These are phyloP conservation scores for Thalassiosira sp. DNA, from an alignment of 352 stramenopile genomes.

Conservation along the genomic window DNA sequence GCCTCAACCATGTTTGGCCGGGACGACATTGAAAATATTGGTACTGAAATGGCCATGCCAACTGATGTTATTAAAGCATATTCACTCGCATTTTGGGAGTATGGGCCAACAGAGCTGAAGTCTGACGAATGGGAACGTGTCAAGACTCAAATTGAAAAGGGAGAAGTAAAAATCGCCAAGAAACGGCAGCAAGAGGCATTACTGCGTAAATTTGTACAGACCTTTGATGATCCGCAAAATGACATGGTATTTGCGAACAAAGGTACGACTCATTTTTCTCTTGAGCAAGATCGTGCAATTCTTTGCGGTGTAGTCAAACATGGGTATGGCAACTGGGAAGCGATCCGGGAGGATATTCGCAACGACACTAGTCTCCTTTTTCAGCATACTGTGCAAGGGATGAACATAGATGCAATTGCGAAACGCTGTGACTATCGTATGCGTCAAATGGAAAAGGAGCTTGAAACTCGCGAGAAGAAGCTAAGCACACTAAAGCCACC, in stretches of 20 bases:
- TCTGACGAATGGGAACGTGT: conserved; percentile 84
- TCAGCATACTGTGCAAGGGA: conserved; percentile 80
- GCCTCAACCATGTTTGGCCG: conserved; percentile 90
- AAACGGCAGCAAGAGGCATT: conserved; percentile 67
- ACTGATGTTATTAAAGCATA: conserved; percentile 82
- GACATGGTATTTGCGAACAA: conserved; percentile 84
- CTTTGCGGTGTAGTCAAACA: conserved; percentile 76
- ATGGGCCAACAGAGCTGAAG: conserved; percentile 70
- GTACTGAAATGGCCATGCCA: conserved; percentile 83
- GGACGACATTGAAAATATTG: conserved; percentile 90
- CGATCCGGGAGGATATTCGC: conserved; percentile 68
- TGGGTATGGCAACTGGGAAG: conserved; percentile 83
- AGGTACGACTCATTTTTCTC: conserved; percentile 75
- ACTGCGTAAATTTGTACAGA: conserved; percentile 78
- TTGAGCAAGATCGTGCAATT: conserved; percentile 81
- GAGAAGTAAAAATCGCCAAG: conserved; percentile 79
- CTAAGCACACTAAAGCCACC: conserved; percentile 62
- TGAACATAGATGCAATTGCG: conserved; percentile 77
- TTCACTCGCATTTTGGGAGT: conserved; percentile 86
- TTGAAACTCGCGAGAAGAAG: conserved; percentile 77
- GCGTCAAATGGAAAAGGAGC: conserved; percentile 79
- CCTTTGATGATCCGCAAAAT: conserved; percentile 76
- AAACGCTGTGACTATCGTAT: conserved; percentile 82
- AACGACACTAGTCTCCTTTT: conserved; percentile 77
- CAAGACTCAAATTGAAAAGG: conserved; percentile 83